Evolutionary conservation across 192 early-diverging fungal species (phyloP), one percentile per base, ranked within the genome.

Genomic region (Coemansia sp.): DNA sequence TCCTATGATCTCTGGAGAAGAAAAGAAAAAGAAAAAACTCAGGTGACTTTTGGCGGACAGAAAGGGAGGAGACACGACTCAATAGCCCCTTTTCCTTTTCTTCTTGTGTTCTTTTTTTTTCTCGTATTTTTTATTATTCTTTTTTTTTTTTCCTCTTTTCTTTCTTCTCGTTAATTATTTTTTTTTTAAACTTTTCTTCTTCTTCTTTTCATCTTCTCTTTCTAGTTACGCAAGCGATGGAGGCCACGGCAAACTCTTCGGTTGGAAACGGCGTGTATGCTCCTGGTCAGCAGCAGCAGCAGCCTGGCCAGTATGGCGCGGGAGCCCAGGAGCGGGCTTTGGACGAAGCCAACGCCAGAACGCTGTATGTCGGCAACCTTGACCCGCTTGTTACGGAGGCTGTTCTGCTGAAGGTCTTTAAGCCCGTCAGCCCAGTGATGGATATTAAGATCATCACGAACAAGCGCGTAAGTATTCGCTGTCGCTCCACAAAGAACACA

Each of bases 321-420:
- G 45, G 28, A 11, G 23, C 62, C 13, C 23, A 50, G 7, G 20
- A 59, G 23, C 63, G 57, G 45, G 75, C 45, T 31, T 26, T 73
- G 21, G 72, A 71, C 6, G 78, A 81, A 37, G 50, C 60, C 58
- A 76, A 71, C 60, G 73, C 84, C 26, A 86, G 79, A 76, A 86
- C 86, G 21, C 84, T 93, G 39, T 96, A 95, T 69, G 93, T 94
- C 33, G 92, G 91, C 18, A 94, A 93, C 72, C 84, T 95, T 65
- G 93, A 95, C 83, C 87, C 87, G 59, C 86, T 86, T 34, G 86
- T 92, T 62, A 91, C 89, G 14, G 92, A 95, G 62, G 68, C 71
- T 26, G 73, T 84, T 42, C 85, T 96, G 56, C 83, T 85, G 48
- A 88, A 94, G 61, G 83, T 94, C 52, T 96, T 96, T 78, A 69